phyloP scores from a whole-genome alignment of 177 flowering plant genomes.

The Vitis hybrid region DNA sequence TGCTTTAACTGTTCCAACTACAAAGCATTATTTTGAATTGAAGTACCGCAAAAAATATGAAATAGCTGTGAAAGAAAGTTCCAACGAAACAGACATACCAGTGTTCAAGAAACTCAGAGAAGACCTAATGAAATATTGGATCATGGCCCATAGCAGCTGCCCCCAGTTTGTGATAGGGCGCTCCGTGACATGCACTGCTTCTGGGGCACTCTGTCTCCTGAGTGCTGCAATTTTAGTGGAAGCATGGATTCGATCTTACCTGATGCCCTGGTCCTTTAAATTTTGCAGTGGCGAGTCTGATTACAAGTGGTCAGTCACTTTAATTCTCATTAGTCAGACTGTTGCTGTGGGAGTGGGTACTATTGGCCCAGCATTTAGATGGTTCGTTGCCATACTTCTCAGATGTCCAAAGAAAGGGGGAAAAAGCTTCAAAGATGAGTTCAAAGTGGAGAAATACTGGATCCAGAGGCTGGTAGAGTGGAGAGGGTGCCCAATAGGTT shows the following conservation, averaged over 20 bases:
- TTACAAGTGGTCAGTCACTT: conserved; percentile 55
- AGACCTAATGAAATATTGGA: conserved; percentile 42
- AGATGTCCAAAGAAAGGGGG: conserved; percentile 35
- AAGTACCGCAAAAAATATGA: conserved; percentile 32
- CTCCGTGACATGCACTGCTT: conserved; percentile 46
- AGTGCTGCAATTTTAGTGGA: conserved; percentile 39
- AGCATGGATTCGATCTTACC: conserved; percentile 39
- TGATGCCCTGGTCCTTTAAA: conserved; percentile 27
- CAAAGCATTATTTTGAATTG: conserved; percentile 29
- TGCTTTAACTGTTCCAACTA: conserved; percentile 44
- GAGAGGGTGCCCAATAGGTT: conserved; percentile 36
- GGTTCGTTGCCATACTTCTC: conserved; percentile 49
- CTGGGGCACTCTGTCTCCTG: conserved; percentile 51
- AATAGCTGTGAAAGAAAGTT: conserved; percentile 28
- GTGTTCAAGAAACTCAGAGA: conserved; percentile 26
- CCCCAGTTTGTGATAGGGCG: conserved; percentile 66
- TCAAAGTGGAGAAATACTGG: conserved; percentile 54
- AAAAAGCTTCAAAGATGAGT: conserved; percentile 14
- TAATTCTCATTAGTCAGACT: conserved; percentile 42
- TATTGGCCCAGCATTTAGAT: conserved; percentile 58
- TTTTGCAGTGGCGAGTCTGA: conserved; percentile 61
- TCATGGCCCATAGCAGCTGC: conserved; percentile 55
- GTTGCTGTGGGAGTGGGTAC: conserved; percentile 48
- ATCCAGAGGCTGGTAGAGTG: conserved; percentile 30
- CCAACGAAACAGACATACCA: not conserved